phyloP scores from a whole-genome alignment of 1,139 yeast genomes.

The Candida dubliniensis region DNA sequence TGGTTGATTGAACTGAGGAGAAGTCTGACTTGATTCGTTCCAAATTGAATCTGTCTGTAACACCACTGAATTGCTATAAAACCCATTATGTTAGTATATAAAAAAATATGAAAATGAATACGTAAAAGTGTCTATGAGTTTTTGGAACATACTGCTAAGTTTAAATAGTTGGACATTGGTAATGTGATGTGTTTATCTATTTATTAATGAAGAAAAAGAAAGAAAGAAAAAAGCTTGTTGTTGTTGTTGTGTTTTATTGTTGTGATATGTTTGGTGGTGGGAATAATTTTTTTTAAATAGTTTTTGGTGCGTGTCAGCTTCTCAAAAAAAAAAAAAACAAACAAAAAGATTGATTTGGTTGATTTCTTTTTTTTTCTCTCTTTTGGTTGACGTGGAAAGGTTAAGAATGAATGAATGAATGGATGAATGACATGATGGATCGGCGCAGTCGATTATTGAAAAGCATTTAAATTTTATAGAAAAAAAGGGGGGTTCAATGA shows the following conservation, averaged over 20 bases:
- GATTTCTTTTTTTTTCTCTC: background rate
- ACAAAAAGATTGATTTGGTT: background rate
- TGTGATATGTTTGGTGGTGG: background rate
- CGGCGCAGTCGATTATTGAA: too few species aligned
- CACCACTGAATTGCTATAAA: conserved; percentile 13
- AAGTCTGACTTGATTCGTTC: conserved; percentile 49
- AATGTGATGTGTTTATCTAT: background rate
- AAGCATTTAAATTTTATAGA: too few species aligned
- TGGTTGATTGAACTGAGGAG: conserved; percentile 53
- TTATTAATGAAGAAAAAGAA: background rate
- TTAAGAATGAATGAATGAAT: too few species aligned
- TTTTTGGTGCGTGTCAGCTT: background rate
- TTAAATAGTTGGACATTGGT: conserved; percentile 11
- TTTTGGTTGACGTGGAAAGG: too few species aligned
- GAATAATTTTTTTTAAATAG: background rate
- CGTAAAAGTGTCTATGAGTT: background rate
- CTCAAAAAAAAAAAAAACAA: too few species aligned
- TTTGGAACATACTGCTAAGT: conserved; percentile 11
- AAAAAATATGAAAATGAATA: background rate
- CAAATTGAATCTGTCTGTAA: conserved; percentile 51
- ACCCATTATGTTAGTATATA: conserved; percentile 10
- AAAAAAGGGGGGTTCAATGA: too few species aligned
- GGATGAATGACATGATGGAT: too few species aligned
- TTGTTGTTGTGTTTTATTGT: conserved; percentile 1
- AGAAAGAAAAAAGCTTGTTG: background rate